These are phyloP conservation scores for Comarum palustre DNA, from an alignment of 306 rosid genomes.

Conservation along the genomic window DNA sequence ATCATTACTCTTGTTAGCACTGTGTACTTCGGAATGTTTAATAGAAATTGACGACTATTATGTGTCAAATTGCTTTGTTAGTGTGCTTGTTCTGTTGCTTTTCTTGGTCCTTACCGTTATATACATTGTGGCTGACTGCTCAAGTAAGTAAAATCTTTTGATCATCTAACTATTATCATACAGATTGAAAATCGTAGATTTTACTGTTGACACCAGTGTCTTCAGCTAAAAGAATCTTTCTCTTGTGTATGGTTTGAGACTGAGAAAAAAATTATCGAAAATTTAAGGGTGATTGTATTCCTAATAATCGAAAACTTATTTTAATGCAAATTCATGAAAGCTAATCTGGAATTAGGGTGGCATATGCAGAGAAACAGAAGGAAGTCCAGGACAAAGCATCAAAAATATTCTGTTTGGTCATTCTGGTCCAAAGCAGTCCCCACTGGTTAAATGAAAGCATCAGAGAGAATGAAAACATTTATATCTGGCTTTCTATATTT, in stretches of 20 bases:
- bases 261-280: too few species aligned
- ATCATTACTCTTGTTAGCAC: conserved; percentile 10
- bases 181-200: too few species aligned
- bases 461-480: not conserved
- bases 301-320: not conserved
- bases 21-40: not conserved
- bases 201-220: not conserved
- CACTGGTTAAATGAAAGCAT: not conserved
- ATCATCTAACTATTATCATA: not conserved
- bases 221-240: too few species aligned
- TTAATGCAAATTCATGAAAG: not conserved
- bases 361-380: not conserved
- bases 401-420: not conserved
- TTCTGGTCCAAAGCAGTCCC: not conserved
- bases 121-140: not conserved
- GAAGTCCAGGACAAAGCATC: not conserved
- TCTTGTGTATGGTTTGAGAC: not conserved
- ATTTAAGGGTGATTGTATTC: too few species aligned
- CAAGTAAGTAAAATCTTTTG: not conserved
- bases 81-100: not conserved
- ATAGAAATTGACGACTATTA: not conserved
- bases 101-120: not conserved
- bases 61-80: not conserved
- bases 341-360: not conserved
- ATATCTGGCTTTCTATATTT: not conserved